Conservation (phyloP, 768 basidiomycete genomes). For the Pisolithus microcarpus region DNA sequence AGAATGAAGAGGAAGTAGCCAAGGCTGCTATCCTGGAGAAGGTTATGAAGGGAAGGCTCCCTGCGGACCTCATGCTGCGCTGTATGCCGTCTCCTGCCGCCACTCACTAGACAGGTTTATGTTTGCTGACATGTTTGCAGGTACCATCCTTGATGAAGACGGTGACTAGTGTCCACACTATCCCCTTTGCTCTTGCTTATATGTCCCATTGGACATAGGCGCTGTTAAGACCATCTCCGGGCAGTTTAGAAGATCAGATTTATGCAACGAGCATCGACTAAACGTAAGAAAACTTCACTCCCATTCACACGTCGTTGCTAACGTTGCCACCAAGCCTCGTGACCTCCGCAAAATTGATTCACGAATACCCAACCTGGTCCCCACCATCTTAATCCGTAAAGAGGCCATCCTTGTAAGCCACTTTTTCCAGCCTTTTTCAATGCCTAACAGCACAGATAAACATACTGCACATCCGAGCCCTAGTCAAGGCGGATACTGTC, state of each 20-base stretch:
- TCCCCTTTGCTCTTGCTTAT: conserved; percentile 5
- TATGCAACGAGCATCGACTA: conserved; percentile 80
- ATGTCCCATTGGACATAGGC: conserved; percentile 40
- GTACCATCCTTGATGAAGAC: conserved; percentile 80
- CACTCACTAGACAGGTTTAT: conserved; percentile 5
- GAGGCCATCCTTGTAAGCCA: conserved; percentile 78
- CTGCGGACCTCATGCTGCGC: conserved; percentile 83
- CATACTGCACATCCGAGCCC: conserved; percentile 88
- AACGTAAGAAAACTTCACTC: conserved; percentile 55
- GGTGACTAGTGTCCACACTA: conserved; percentile 38
- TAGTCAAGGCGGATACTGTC: conserved; percentile 89
- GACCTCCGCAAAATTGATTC: conserved; percentile 97
- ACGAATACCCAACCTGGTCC: conserved; percentile 86
- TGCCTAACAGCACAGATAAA: conserved; percentile 53
- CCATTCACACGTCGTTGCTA: conserved; percentile 17
- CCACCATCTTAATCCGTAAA: conserved; percentile 84
- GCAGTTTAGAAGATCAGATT: conserved; percentile 84
- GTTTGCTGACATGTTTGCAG: conserved; percentile 33
- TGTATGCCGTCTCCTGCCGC: conserved; percentile 48
- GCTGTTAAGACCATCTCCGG: conserved; percentile 83
- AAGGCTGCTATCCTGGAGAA: conserved; percentile 74
- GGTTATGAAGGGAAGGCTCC: conserved; percentile 80
- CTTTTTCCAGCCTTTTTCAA: conserved; percentile 1
- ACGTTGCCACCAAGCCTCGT: conserved; percentile 57
- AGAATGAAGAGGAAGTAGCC: conserved; percentile 58